Evolutionary conservation across 2,329 filamentous ascomycete genomes (phyloP).

Genomic region (Coniochaeta sp.): DNA sequence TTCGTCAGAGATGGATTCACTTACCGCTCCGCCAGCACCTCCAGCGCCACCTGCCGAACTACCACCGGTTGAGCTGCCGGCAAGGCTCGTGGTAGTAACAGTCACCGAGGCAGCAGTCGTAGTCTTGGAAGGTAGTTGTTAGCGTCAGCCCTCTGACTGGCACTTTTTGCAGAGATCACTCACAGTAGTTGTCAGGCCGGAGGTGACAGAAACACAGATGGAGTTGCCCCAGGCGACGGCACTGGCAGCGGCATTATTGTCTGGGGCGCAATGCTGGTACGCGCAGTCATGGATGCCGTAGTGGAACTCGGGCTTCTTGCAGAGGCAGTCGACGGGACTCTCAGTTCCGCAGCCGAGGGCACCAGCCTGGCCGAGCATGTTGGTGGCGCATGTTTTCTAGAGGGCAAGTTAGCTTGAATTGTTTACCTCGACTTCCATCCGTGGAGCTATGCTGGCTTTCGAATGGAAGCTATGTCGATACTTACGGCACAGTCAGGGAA

Average conservation of each 20-base stretch:
- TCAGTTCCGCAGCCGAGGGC: conserved; percentile 35
- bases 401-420: neutral
- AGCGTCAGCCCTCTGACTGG: neutral
- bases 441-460: neutral
- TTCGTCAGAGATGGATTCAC: neutral
- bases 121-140: neutral
- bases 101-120: neutral
- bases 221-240: conserved; percentile 30
- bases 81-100: neutral
- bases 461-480: neutral
- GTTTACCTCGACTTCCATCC: neutral
- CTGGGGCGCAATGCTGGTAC: conserved; percentile 15
- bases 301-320: conserved; percentile 35
- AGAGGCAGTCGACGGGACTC: conserved; percentile 37
- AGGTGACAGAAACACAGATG: conserved; percentile 28
- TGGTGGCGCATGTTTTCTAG: conserved; percentile 40
- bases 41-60: conserved; percentile 1
- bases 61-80: neutral
- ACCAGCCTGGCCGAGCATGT: conserved; percentile 40
- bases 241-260: conserved; percentile 21
- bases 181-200: conserved; percentile 6
- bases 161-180: conserved; percentile 4
- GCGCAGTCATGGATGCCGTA: conserved; percentile 46
- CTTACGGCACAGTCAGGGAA: conserved; percentile 49
- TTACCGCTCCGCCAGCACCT: neutral